Base-by-base conservation (phyloP, 108 stramenopile species). In the Licmophora abbreviata region DNA sequence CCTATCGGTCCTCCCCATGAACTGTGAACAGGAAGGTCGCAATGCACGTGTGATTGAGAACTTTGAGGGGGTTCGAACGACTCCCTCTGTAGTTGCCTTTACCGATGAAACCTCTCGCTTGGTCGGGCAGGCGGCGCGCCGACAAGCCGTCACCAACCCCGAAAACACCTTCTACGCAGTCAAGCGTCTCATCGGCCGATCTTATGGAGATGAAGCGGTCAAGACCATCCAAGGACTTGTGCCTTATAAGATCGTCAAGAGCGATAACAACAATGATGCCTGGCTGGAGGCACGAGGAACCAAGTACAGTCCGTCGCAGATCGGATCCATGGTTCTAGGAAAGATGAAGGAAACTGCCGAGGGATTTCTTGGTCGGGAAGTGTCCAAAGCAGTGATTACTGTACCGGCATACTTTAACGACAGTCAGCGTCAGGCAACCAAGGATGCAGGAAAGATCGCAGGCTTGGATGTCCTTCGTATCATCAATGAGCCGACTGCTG, bases 281-380 rank as follows among this genome's bases (percentile, higher is more conserved):
- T 99, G 99, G 99, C 94, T 98, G 10, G 88, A 96, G 59, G 85
- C 90, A 0, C 53, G 71, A 17, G 94, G 94, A 3, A 79, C 88
- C 61, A 95, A 95, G 66, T 95, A 91, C 66, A 89, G 85, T 43
- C 99, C 99, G 24, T 88, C 85, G 34, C 98, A 99, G 73, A 95
- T 99, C 58, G 97, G 97, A 46, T 84, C 81, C 57, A 97, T 98
- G 95, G 97, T 99, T 21, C 68, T 99, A 44, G 83, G 85, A 38
- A 99, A 99, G 63, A 99, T 99, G 99, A 98, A 98, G 84, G 99
- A 98, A 62, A 99, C 99, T 9, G 90, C 97, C 8, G 96, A 97
- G 63, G 88, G 74, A 47, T 99, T 98, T 58, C 78, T 99, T 59
- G 99, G 99, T 33, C 58, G 93, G n/a, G 69, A 76, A 29, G 95